Base-by-base conservation (phyloP, 805 yeast genomes). In the Wickerhamiella shivajii region DNA sequence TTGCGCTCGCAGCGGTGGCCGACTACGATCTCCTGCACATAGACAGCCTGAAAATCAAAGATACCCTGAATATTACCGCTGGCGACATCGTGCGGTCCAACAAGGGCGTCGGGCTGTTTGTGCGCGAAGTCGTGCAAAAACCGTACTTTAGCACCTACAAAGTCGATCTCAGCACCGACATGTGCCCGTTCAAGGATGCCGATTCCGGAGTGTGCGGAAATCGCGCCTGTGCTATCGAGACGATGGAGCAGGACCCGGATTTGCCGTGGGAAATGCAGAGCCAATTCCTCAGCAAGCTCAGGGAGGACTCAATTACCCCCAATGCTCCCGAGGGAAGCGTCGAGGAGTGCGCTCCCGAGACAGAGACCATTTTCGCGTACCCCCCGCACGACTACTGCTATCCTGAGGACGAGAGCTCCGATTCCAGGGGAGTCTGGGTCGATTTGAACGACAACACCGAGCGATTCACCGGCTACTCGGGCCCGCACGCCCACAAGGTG, bases 401-500 rank as follows among this genome's bases (percentile, higher is more conserved):
- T 29, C 64, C 65, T 2, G 66, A 60, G 29, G 66, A 62, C 36
- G 61, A 55, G 41, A 39, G 55, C 15, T 27, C 29, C 21, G 51
- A 45, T 3, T 46, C 49, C 6, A 50, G 50, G 2, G 64, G 64
- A 9, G 95, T 83, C 1, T 76, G 77, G 46, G 93, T 90, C 18
- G 83, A 85, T 48, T 65, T 90, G 37, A 63, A 76, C 14, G 80
- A 78, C 35, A 92, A 92, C 50, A 95, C 94, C 1, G 99, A 90
- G 56, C 65, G 97, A 48, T 90, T 80, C 59, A 92, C 98, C 0
- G 98, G 98, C 0, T 90, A 90, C 50, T 78, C 84, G 20, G 98
- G 98, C 19, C 72, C 75, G 32, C 94, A 90, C 49, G 81, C 95
- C 15, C 72, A 76, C 44, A 83, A 77, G 51, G 81, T 90, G 29